Evolutionary conservation across 768 basidiomycete species (phyloP).

Genomic region (Leccinum boreale): DNA sequence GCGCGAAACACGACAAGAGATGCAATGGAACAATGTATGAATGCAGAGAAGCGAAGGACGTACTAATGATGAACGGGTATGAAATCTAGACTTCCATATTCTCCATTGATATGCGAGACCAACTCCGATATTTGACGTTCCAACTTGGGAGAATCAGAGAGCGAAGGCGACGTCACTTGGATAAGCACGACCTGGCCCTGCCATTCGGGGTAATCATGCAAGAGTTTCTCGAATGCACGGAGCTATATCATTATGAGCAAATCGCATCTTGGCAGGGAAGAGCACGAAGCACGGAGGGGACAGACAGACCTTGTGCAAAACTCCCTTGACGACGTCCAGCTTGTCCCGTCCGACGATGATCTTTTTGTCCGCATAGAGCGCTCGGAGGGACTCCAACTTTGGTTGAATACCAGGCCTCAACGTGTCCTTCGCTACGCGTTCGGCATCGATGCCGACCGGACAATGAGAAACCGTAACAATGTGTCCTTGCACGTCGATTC

Average conservation of each 20-base stretch:
- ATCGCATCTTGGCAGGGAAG: not conserved
- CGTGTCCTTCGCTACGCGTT: conserved; percentile 81
- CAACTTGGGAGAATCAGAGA: conserved; percentile 89
- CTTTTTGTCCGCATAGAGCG: conserved; percentile 93
- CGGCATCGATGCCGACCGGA: conserved; percentile 94
- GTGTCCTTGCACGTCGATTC: conserved; percentile 85
- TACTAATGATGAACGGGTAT: conserved; percentile 98
- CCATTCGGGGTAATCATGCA: conserved; percentile 95
- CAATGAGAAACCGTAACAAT: conserved; percentile 82
- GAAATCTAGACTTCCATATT: conserved; percentile 92
- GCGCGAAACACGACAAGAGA: not conserved
- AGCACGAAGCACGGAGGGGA: not conserved
- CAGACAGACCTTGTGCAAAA: conserved; percentile 85
- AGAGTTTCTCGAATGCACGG: conserved; percentile 91
- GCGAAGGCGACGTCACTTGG: conserved; percentile 84
- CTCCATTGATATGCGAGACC: conserved; percentile 93
- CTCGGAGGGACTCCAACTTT: conserved; percentile 81
- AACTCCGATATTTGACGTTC: conserved; percentile 92
- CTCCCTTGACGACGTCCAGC: conserved; percentile 97
- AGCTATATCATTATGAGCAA: conserved; percentile 45
- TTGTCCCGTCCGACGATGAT: conserved; percentile 98
- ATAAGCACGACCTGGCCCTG: conserved; percentile 83
- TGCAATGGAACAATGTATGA: not conserved
- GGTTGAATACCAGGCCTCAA: conserved; percentile 81
- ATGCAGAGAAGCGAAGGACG: conserved; percentile 31